These are phyloP conservation scores for Pseudogymnoascus sp. DNA, from an alignment of 2,329 filamentous ascomycete species.

Conservation along the genomic window DNA sequence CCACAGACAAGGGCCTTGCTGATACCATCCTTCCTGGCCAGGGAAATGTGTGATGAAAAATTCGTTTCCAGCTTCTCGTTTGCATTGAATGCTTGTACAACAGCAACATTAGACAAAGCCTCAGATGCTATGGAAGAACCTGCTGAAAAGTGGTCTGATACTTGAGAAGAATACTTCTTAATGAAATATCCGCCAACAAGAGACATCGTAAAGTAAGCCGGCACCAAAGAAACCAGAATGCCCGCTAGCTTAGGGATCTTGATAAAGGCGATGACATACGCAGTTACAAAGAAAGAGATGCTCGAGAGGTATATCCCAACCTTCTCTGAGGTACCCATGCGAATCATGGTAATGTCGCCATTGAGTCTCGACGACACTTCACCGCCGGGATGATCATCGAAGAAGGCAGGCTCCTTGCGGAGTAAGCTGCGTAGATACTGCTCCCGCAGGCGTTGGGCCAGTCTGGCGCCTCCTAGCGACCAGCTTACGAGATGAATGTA, in stretches of 20 bases:
- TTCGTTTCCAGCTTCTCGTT: conserved; percentile 38
- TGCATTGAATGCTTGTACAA: conserved; percentile 48
- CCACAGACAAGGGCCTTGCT: conserved; percentile 44
- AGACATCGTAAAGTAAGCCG: conserved; percentile 38
- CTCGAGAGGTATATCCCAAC: conserved; percentile 50
- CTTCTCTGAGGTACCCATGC: conserved; percentile 52
- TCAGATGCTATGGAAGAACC: conserved; percentile 46
- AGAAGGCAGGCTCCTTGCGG: conserved; percentile 46
- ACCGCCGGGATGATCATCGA: conserved; percentile 45
- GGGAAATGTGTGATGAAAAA: conserved; percentile 38
- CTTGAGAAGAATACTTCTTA: conserved; percentile 34
- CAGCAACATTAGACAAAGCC: conserved; percentile 41
- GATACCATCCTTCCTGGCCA: conserved; percentile 36
- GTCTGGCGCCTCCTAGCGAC: conserved; percentile 46
- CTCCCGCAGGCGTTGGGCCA: conserved; percentile 47
- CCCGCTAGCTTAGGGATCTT: conserved; percentile 48
- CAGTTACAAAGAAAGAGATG: conserved; percentile 49
- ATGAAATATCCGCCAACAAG: conserved; percentile 40
- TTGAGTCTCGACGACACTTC: conserved; percentile 47
- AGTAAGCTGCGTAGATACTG: conserved; percentile 43
- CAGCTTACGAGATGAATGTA: conserved; percentile 56
- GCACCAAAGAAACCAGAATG: conserved; percentile 44
- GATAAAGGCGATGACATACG: conserved; percentile 52
- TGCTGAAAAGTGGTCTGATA: conserved; percentile 38
- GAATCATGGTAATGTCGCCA: conserved; percentile 49